Conservation (phyloP, 768 basidiomycete genomes). For the Phaeotremella fagi region DNA sequence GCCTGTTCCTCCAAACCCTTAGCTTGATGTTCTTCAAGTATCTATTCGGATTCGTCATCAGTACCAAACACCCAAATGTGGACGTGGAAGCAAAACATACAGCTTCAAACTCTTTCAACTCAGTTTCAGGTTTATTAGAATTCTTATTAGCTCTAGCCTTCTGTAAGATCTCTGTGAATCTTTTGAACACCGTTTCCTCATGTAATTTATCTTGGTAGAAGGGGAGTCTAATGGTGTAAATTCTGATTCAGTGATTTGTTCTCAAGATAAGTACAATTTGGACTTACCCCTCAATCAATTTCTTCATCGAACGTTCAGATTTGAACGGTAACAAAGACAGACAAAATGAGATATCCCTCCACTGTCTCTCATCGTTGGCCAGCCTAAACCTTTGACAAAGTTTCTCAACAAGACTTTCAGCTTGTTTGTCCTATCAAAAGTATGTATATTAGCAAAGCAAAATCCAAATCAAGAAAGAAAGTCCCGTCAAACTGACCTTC, state of each 20-base stretch:
- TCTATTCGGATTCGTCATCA: slow-evolving; percentile 53
- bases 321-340: slow-evolving; percentile 93
- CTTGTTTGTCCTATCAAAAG: slow-evolving; percentile 79
- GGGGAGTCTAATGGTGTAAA: slow-evolving; percentile 56
- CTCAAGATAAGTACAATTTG: background rate
- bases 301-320: slow-evolving; percentile 92
- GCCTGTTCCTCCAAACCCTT: slow-evolving; percentile 91
- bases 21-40: slow-evolving; percentile 70
- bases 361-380: slow-evolving; percentile 83
- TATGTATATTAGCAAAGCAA: background rate
- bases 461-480: background rate
- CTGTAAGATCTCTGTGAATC: slow-evolving; percentile 82
- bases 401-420: slow-evolving; percentile 94
- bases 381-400: slow-evolving; percentile 92
- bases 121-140: slow-evolving; percentile 84
- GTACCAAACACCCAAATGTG: background rate
- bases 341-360: slow-evolving; percentile 96
- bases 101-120: slow-evolving; percentile 89
- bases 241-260: background rate
- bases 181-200: slow-evolving; percentile 70
- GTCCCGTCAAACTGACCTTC: slow-evolving; percentile 58
- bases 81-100: slow-evolving; percentile 50
- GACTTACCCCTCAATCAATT: slow-evolving; percentile 70
- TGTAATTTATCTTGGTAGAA: slow-evolving; percentile 96
- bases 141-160: slow-evolving; percentile 92